Percentiles rank a stretch among this genome's conserved stretches.
Conservation (phyloP, 768 basidiomycete genomes). For the Podaxis carcinomalis region DNA sequence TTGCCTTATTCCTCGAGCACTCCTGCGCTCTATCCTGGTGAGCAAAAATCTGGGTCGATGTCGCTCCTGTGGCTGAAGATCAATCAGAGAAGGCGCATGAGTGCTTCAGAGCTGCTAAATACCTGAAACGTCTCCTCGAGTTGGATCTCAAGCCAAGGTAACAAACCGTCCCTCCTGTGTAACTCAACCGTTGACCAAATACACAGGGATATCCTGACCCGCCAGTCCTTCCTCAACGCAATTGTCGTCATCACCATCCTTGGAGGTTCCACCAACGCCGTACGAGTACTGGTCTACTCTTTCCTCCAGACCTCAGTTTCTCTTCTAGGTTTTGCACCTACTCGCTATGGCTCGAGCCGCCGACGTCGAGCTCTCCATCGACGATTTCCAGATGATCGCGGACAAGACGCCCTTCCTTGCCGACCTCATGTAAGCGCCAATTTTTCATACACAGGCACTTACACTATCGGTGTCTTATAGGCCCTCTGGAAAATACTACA, state of each 20-base stretch:
- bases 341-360: constrained; percentile 84
- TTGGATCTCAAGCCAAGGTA: constrained; percentile 80
- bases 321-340: constrained; percentile 67
- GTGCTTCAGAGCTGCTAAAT: constrained; percentile 73
- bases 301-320: neutral
- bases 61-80: neutral
- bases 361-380: constrained; percentile 65
- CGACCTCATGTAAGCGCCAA: constrained; percentile 50
- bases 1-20: constrained; percentile 79
- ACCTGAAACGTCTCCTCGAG: constrained; percentile 70
- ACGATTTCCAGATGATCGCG: constrained; percentile 81
- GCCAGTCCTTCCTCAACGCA: constrained; percentile 71
- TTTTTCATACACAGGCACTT: neutral
- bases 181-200: neutral
- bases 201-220: constrained; percentile 39
- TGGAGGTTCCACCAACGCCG: constrained; percentile 87
- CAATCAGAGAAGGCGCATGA: constrained; percentile 75
- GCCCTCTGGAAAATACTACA: constrained; percentile 83
- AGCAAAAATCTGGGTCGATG: constrained; percentile 5
- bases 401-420: constrained; percentile 81
- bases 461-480: constrained; percentile 25
- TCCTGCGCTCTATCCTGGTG: constrained; percentile 71
- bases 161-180: neutral
- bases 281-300: constrained; percentile 26
- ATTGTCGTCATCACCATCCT: constrained; percentile 75